phyloP scores from a whole-genome alignment of 1,284 basidiomycete species.

The Ceratobasidium sp. region DNA sequence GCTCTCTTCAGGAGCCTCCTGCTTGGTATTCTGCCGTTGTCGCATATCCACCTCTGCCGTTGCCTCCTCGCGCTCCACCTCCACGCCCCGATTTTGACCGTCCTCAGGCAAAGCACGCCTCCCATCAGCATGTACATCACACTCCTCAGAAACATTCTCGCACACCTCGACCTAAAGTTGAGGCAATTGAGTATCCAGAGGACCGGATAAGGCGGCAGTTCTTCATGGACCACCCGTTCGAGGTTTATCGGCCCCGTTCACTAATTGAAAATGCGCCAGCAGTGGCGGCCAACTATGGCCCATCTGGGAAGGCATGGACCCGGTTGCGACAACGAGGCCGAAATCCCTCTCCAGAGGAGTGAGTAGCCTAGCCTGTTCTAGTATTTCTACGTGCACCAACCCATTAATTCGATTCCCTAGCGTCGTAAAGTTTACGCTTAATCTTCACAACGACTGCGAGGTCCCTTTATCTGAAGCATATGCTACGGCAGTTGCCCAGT shows the following conservation, averaged over 20 bases:
- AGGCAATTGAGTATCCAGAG: slow-evolving; percentile 82
- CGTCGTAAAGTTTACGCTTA: slow-evolving; percentile 81
- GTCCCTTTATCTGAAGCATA: slow-evolving; percentile 85
- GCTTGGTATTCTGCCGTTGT: slow-evolving; percentile 89
- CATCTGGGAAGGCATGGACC: slow-evolving; percentile 73
- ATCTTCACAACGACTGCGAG: slow-evolving; percentile 74
- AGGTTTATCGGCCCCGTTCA: slow-evolving; percentile 84
- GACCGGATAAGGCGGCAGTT: slow-evolving; percentile 91
- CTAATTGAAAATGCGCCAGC: slow-evolving; percentile 69
- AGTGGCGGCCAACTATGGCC: slow-evolving; percentile 61
- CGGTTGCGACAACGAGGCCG: slow-evolving; percentile 79
- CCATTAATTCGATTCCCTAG: slow-evolving; percentile 57
- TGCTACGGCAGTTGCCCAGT: slow-evolving; percentile 80
- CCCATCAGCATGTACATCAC: slow-evolving; percentile 54
- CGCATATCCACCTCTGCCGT: slow-evolving; percentile 85
- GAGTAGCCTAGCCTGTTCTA: slow-evolving; percentile 55
- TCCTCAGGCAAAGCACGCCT: slow-evolving; percentile 43
- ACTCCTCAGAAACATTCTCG: slow-evolving; percentile 59
- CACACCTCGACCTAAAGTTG: slow-evolving; percentile 64
- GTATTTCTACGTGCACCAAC: slow-evolving; percentile 23
- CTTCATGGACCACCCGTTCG: slow-evolving; percentile 96
- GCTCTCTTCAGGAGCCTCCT: slow-evolving; percentile 76
- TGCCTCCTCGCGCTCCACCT: slow-evolving; percentile 76
- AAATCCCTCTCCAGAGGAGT: slow-evolving; percentile 93
- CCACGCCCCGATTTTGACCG: slow-evolving; percentile 58